Evolutionary conservation across 257 asterid genomes (phyloP).

Genomic region (Salvia miltiorrhiza): DNA sequence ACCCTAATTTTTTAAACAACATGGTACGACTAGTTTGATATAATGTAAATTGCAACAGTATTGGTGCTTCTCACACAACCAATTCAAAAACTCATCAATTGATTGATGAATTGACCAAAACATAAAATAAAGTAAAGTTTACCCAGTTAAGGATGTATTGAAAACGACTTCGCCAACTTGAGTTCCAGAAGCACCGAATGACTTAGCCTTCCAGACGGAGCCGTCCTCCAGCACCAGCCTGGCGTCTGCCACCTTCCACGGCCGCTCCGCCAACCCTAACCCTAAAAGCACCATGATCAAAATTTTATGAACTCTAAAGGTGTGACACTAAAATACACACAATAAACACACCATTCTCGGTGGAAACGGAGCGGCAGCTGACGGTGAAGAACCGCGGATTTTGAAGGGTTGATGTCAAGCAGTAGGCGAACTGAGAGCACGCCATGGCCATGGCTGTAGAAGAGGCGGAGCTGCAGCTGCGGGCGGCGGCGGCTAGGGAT

Average conservation of each 20-base stretch:
- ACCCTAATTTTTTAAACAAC: too few species aligned
- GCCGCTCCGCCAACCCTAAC: constrained; percentile 54
- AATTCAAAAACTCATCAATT: too few species aligned
- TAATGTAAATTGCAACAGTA: not conserved
- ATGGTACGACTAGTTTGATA: too few species aligned
- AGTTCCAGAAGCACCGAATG: constrained; percentile 96
- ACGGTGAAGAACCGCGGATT: constrained; percentile 20
- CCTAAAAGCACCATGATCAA: not conserved
- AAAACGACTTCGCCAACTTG: constrained; percentile 99
- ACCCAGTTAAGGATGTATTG: constrained; percentile 94
- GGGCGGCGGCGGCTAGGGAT: constrained; percentile 1
- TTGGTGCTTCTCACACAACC: not conserved
- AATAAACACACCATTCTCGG: constrained; percentile 5
- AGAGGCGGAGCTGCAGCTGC: not conserved
- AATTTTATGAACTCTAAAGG: not conserved
- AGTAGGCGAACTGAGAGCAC: constrained; percentile 23
- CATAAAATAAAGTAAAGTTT: not conserved
- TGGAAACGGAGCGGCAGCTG: constrained; percentile 32
- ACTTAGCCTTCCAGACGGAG: constrained; percentile 87
- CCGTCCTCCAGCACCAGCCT: constrained; percentile 94
- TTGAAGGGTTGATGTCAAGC: constrained; percentile 14
- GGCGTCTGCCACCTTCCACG: constrained; percentile 96
- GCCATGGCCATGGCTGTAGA: constrained; percentile 14
- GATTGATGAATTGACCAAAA: not conserved
- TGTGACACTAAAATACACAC: not conserved